Base-by-base conservation (phyloP, 495 filamentous ascomycete species). In the Penicillium bialowiezense region DNA sequence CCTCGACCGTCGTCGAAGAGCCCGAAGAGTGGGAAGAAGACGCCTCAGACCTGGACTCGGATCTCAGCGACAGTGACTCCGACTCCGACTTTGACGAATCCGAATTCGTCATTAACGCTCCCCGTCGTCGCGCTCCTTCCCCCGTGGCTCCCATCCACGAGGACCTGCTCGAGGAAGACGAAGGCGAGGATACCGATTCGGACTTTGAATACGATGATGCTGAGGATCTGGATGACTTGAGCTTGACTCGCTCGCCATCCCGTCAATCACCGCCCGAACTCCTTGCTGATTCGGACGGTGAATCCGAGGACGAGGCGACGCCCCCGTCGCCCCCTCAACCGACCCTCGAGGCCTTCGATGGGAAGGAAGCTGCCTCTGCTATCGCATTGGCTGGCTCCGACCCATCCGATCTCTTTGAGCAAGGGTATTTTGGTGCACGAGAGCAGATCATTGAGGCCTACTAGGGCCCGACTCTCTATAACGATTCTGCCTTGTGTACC, bases 311-410 rank as follows among this genome's bases (percentile, higher is more conserved):
- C 50, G 85, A 87, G 45, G 76, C 82, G 23, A 87, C 89, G 77
- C 91, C 91, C 26, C 84, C 87, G n/a, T 95, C 92, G 44, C 91
- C 92, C 39, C 86, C 86, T 45, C 70, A 78, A 56, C 67, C 71
- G 4, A 75, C 81, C 2, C 73, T 90, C 44, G 79, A 86, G 52
- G 72, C 83, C 31, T 89, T 92, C 63, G 75, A 84, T 32, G 80
- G 86, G 55, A 88, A 91, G 74, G 68, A 82, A 67, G 54, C 71
- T 45, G 72, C 82, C n/a, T n/a, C n/a, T 58, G 68, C 76, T 41
- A 76, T 78, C 63, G 49, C 73, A 10, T 59, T 76, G 53, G 48
- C 66, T n/a, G 57, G 52, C 40, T 56, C 65, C 33, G 69, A 70
- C 42, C 70, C 76, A 41, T 26, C 58, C 12, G 56, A 62, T 50